Conservation (phyloP, 1,284 basidiomycete species). For the Ganoderma lucidum region DNA sequence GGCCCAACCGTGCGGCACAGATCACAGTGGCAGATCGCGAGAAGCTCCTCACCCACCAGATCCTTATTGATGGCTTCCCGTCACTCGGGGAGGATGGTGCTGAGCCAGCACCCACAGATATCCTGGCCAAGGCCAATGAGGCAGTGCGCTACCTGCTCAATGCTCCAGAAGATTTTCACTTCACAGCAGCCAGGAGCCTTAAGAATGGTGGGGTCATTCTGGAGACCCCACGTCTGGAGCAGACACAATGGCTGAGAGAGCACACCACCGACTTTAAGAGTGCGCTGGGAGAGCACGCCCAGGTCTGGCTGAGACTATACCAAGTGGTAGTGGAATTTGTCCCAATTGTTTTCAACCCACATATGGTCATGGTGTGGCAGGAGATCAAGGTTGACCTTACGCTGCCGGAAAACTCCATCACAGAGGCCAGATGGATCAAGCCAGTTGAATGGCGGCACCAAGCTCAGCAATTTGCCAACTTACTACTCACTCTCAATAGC, state of each 20-base stretch:
- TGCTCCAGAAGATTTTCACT: not conserved
- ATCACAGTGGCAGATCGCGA: not conserved
- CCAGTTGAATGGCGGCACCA: not conserved
- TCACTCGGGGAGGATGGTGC: not conserved
- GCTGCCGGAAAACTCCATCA: not conserved
- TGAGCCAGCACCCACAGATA: not conserved
- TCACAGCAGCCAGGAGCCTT: not conserved
- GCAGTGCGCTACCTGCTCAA: not conserved
- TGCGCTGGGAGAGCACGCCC: not conserved
- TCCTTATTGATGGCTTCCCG: not conserved
- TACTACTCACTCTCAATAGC: not conserved
- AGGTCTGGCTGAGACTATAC: not conserved
- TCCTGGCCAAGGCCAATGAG: not conserved
- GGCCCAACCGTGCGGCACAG: not conserved
- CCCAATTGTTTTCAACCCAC: not conserved
- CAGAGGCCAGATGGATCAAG: not conserved
- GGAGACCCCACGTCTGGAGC: not conserved
- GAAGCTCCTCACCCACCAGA: not conserved
- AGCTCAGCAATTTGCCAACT: slow-evolving; percentile 6
- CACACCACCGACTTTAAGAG: not conserved
- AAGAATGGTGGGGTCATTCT: not conserved
- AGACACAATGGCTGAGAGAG: not conserved
- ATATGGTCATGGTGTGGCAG: not conserved
- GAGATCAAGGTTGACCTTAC: not conserved
- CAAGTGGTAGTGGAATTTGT: not conserved